Evolutionary conservation across 768 basidiomycete species (phyloP), one percentile per base, ranked within the genome.

Genomic region (Auriscalpium orientale): DNA sequence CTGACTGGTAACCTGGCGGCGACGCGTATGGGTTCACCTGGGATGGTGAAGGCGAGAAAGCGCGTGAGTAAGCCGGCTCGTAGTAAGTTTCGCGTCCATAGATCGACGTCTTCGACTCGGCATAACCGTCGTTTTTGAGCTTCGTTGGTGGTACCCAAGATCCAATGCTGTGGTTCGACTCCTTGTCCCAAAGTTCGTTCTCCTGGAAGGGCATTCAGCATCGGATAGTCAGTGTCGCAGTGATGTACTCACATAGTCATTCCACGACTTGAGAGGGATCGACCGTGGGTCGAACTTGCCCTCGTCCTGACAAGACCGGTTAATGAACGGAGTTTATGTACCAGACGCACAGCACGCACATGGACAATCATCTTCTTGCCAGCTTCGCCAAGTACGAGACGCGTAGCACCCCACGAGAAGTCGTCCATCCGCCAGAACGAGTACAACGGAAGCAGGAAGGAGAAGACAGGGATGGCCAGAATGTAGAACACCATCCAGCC

Each of bases 351-450:
- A 28, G 40, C 1, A 77, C 90, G 55, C 68, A 94, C 92, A 69
- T 98, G 95, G 45, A 98, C 84, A 62, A 98, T 83, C 58, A 98
- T 75, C 73, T 95, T 97, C 81, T 97, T 97, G 16, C 95, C 95
- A 34, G 85, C 80, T 71, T 98, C 95, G 60, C 95, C 94, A 59
- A 97, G 72, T 12, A 99, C 94, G 57, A 95, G 68, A 82, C 91
- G 89, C 1, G 94, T 95, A 22, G 80, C 78, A 80, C 93, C 94
- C 92, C 93, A 94, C 0, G 89, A 91, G 81, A 95, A 97, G 71
- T 95, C 93, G 69, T 95, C 95, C 94, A 98, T 97, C 62, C 76
- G 79, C 95, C 94, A 98, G 85, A 98, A 95, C 6, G 92, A 94
- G 69, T 93, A 95, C 12, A 97, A 74, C 4, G 93, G 95, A 28